phyloP scores from a whole-genome alignment of 2,329 filamentous ascomycete species.

The Aspergillus persii region DNA sequence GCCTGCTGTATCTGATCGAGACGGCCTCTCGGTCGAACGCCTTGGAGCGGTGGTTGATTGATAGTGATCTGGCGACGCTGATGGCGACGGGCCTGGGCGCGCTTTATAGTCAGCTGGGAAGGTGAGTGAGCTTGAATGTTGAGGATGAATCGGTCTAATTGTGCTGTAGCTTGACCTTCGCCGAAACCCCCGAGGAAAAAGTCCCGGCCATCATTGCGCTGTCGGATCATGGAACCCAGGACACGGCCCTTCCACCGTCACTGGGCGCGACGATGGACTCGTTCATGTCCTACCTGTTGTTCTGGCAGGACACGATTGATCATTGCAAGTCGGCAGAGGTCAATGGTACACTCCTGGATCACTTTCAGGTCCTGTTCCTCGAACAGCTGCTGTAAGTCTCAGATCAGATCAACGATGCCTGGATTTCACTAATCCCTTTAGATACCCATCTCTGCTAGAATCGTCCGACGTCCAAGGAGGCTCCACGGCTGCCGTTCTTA shows the following conservation, averaged over 20 bases:
- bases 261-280: conserved; percentile 87
- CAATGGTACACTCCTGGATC: conserved; percentile 87
- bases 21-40: conserved; percentile 78
- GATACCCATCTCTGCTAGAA: conserved; percentile 91
- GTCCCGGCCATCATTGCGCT: conserved; percentile 81
- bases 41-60: conserved; percentile 93
- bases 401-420: neutral
- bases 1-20: conserved; percentile 92
- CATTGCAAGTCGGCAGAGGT: conserved; percentile 91
- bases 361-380: conserved; percentile 94
- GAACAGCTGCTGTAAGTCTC: conserved; percentile 78
- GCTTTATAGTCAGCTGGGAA: conserved; percentile 66
- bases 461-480: conserved; percentile 97
- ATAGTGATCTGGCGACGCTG: conserved; percentile 90
- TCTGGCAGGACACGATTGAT: conserved; percentile 98
- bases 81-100: conserved; percentile 95
- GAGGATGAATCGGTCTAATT: conserved; percentile 13
- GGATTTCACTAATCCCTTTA: conserved; percentile 33
- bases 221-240: conserved; percentile 79
- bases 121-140: conserved; percentile 36
- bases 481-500: conserved; percentile 92
- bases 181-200: conserved; percentile 60
- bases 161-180: conserved; percentile 72
- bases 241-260: conserved; percentile 72
- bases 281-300: conserved; percentile 89